Base-by-base conservation (phyloP, 1,284 basidiomycete species). In the Wallemia hederae region DNA sequence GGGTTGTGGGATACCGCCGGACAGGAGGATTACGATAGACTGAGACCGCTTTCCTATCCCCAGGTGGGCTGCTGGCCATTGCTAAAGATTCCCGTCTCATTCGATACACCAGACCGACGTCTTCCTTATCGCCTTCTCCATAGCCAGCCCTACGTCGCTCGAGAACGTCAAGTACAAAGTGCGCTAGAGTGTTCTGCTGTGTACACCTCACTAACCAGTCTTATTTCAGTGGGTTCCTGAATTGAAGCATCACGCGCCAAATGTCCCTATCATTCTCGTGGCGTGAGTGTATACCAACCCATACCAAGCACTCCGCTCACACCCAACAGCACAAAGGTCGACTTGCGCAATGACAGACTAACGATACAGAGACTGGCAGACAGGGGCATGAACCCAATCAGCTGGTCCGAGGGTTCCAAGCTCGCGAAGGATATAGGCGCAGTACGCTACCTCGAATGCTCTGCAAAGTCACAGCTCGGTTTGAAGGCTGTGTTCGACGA, bases 121-220 rank as follows among this genome's bases (percentile, higher is more conserved):
- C 34, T 98, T 99, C 76, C 77, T 99, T 70, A 91, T 99, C 71
- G 98, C 94, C 72, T 99, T 99, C 77, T 94, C 89, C 58, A 79
- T 97, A 64, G 92, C 96, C 69, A 89, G 85, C 67, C 94, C 94
- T 29, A 88, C 94, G 25, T 88, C 84, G 72, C 98, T 90, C 70
- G 94, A 98, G 75, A 99, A 98, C 77, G 89, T 98, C 63, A 81
- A 85, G 73, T 94, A 89, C 66, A 97, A 97, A 78, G 88, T 86
- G 68, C 27, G 66, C n/a, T 49, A n/a, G 5, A n/a, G n/a, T 49
- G 39, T 49, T n/a, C 11, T 49, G 22, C 22, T 15, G 39, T n/a
- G 5, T 17, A 14, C 11, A 17, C n/a, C 5, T n/a, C 39, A 49
- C n/a, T n/a, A 17, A 9, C 22, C 39, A 49, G 5, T 15, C 29